These are phyloP conservation scores for Pascua sp. DNA, from an alignment of 1,284 basidiomycete species.

Conservation along the genomic window DNA sequence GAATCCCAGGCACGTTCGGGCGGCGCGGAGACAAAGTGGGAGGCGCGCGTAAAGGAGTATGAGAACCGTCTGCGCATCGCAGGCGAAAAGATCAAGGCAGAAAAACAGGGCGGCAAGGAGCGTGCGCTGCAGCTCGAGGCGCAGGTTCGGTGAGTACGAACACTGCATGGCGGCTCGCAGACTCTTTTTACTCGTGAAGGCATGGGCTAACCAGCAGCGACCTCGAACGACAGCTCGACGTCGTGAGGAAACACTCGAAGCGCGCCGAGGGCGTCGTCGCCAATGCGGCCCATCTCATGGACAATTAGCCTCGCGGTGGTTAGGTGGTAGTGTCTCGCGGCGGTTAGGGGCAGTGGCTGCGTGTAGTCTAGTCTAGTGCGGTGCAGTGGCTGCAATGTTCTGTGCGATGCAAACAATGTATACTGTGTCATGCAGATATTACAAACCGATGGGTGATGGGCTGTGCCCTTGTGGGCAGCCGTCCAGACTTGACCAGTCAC, in stretches of 20 bases:
- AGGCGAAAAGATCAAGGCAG: conserved; percentile 91
- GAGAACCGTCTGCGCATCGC: conserved; percentile 76
- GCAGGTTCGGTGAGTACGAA: conserved; percentile 41
- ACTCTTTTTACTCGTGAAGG: no score
- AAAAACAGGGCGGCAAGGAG: conserved; percentile 92
- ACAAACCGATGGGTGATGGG: no score
- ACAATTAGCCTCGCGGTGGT: conserved; percentile 1
- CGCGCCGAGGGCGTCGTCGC: conserved; percentile 43
- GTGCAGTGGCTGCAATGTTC: no score
- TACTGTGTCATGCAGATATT: no score
- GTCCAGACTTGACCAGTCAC: no score
- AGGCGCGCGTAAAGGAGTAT: conserved; percentile 85
- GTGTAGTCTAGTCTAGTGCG: neutral
- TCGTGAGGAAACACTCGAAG: conserved; percentile 33
- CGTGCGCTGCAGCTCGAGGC: conserved; percentile 52
- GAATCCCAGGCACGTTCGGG: conserved; percentile 65
- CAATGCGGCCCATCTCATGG: conserved; percentile 31
- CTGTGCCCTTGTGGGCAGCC: no score
- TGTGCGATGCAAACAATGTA: no score
- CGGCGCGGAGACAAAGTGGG: conserved; percentile 79
- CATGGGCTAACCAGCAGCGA: conserved; percentile 17
- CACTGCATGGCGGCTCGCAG: neutral
- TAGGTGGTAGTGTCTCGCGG: no score
- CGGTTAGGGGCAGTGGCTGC: neutral
- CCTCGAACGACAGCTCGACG: conserved; percentile 42